These are phyloP conservation scores for Pestalotiopsis sp. DNA, from an alignment of 2,329 filamentous ascomycete species.

Conservation along the genomic window DNA sequence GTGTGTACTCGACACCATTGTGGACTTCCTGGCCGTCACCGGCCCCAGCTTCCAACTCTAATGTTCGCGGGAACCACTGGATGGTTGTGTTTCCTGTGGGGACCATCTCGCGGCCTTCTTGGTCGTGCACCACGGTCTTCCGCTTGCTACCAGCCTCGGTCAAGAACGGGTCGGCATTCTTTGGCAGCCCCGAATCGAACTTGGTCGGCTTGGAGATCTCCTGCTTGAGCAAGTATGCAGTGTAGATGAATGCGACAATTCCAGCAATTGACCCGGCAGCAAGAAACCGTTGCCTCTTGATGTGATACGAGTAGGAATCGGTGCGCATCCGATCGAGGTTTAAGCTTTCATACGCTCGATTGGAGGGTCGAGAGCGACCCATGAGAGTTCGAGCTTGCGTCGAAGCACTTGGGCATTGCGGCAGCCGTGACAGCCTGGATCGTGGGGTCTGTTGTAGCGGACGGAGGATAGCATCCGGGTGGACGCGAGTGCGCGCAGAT, in stretches of 20 bases:
- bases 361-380: slow-evolving; percentile 23
- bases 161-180: slow-evolving; percentile 44
- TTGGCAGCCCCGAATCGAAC: slow-evolving; percentile 46
- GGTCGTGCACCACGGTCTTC: slow-evolving; percentile 65
- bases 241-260: slow-evolving; percentile 52
- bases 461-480: slow-evolving; percentile 12
- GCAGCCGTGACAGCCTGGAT: slow-evolving; percentile 12
- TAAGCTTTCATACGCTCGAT: slow-evolving; percentile 48
- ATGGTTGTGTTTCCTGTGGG: slow-evolving; percentile 82
- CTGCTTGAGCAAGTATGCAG: slow-evolving; percentile 38
- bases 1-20: slow-evolving; percentile 71
- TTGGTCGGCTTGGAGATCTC: slow-evolving; percentile 48
- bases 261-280: slow-evolving; percentile 53
- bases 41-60: slow-evolving; percentile 55
- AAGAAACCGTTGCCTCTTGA: slow-evolving; percentile 54
- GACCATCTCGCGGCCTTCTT: slow-evolving; percentile 74
- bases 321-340: slow-evolving; percentile 51
- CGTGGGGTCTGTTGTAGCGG: slow-evolving; percentile 8
- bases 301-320: slow-evolving; percentile 51
- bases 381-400: slow-evolving; percentile 38
- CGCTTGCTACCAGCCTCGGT: slow-evolving; percentile 52
- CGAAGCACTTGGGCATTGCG: slow-evolving; percentile 15
- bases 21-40: slow-evolving; percentile 28
- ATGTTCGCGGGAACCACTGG: slow-evolving; percentile 74
- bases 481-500: slow-evolving; percentile 13